phyloP scores from a whole-genome alignment of 108 stramenopile genomes.

The Schizochytrium sp. region DNA sequence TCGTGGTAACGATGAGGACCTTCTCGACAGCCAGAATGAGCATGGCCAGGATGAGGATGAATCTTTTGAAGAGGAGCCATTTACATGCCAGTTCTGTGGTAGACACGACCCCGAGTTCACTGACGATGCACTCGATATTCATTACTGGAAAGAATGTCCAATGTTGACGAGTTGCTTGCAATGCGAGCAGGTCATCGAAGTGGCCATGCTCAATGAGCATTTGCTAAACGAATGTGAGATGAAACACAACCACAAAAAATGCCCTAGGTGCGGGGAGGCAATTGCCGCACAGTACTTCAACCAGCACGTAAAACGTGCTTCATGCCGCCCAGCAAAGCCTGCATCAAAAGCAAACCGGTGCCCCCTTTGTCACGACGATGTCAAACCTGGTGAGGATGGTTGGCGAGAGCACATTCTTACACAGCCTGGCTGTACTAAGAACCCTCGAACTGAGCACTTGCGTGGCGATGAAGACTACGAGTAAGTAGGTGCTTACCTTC shows the following conservation, averaged over 20 bases:
- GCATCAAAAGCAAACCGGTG: conserved; percentile 42
- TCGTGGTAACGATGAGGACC: background rate
- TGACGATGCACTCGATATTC: conserved; percentile 46
- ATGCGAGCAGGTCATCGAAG: conserved; percentile 54
- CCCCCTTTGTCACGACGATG: conserved; percentile 44
- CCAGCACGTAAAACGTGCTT: conserved; percentile 39
- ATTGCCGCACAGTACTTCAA: conserved; percentile 40
- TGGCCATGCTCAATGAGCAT: conserved; percentile 52
- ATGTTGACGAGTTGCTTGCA: conserved; percentile 29
- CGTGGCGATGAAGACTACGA: background rate
- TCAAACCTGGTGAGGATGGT: conserved; percentile 57
- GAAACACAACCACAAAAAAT: conserved; percentile 53
- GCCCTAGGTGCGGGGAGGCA: conserved; percentile 23
- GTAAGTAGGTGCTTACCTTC: too few relatives aligned
- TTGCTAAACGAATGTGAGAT: conserved; percentile 37
- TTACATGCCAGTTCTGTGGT: conserved; percentile 48
- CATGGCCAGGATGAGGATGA: conserved; percentile 30
- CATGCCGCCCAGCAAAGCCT: background rate
- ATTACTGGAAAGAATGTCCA: conserved; percentile 59
- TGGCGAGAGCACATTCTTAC: conserved; percentile 46
- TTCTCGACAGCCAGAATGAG: background rate
- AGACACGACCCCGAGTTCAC: conserved; percentile 29
- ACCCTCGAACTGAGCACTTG: conserved; percentile 19
- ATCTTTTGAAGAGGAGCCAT: conserved; percentile 26
- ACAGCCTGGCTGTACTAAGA: conserved; percentile 15